phyloP scores from a whole-genome alignment of 805 yeast genomes.

The Nakazawaea siamensis region DNA sequence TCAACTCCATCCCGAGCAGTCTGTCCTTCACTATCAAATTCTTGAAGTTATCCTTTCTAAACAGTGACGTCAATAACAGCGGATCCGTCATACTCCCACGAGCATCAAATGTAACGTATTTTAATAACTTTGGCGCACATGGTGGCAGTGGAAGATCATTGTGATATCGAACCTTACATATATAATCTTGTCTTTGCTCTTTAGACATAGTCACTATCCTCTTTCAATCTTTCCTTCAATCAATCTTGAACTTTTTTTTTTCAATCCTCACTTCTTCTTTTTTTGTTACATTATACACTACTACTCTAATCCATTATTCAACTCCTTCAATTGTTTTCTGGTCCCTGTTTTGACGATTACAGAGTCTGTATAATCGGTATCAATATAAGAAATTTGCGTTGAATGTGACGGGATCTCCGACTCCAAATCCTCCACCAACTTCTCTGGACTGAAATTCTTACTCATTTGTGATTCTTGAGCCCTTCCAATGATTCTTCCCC shows the following conservation, averaged over 20 bases:
- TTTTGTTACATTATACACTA: slow-evolving; percentile 2
- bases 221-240: too few species aligned
- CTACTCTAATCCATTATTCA: slow-evolving; percentile 2
- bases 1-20: slow-evolving; percentile 70
- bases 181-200: slow-evolving; percentile 60
- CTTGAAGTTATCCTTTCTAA: slow-evolving; percentile 66
- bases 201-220: too few species aligned
- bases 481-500: slow-evolving; percentile 40
- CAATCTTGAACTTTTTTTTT: too few species aligned
- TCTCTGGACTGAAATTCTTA: background rate
- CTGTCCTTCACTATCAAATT: slow-evolving; percentile 52
- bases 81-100: slow-evolving; percentile 41
- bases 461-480: slow-evolving; percentile 28
- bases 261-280: too few species aligned
- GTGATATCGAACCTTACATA: slow-evolving; percentile 74
- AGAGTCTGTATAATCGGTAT: background rate
- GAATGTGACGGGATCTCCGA: background rate
- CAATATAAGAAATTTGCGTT: slow-evolving; percentile 10
- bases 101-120: slow-evolving; percentile 36
- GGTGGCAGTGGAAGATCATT: slow-evolving; percentile 92
- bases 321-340: slow-evolving; percentile 2
- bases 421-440: background rate
- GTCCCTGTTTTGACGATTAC: slow-evolving; percentile 1
- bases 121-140: slow-evolving; percentile 77
- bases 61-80: slow-evolving; percentile 56